These are phyloP conservation scores for Pseudotsuga menziesii DNA, from an alignment of 75 land plant genomes.

Conservation along the genomic window DNA sequence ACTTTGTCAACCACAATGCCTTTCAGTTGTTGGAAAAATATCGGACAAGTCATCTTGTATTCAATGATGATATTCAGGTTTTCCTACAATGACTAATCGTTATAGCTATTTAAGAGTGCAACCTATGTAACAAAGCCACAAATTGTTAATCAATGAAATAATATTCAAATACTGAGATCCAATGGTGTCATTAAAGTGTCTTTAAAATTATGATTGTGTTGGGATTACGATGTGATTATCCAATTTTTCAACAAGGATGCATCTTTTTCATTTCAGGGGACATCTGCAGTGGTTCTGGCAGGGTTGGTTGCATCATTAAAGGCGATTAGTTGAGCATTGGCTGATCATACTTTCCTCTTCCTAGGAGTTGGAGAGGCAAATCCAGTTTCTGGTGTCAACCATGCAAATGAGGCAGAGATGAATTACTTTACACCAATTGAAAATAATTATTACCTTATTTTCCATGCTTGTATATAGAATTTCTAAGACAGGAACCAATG, in stretches of 20 bases:
- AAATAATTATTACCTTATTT: not conserved
- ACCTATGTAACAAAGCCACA: too few relatives aligned
- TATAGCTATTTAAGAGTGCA: not conserved
- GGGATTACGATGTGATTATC: not conserved
- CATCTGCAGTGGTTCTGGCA: constrained; percentile 92
- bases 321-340: constrained; percentile 72
- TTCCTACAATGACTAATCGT: not conserved
- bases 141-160: not conserved
- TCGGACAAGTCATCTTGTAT: constrained; percentile 67
- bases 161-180: not conserved
- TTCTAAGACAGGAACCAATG: not conserved
- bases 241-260: not conserved
- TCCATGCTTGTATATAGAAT: not conserved
- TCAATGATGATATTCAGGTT: constrained; percentile 96
- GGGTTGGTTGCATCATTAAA: constrained; percentile 77
- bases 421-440: not conserved
- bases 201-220: not conserved
- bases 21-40: constrained; percentile 72
- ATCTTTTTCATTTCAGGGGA: constrained; percentile 54
- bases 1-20: constrained; percentile 64
- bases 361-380: constrained; percentile 97
- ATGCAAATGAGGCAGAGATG: not conserved
- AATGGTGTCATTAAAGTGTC: not conserved
- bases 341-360: constrained; percentile 89
- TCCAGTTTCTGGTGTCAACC: too few relatives aligned